Base-by-base conservation (phyloP, 257 asterid species). In the Ilex aquifolium region DNA sequence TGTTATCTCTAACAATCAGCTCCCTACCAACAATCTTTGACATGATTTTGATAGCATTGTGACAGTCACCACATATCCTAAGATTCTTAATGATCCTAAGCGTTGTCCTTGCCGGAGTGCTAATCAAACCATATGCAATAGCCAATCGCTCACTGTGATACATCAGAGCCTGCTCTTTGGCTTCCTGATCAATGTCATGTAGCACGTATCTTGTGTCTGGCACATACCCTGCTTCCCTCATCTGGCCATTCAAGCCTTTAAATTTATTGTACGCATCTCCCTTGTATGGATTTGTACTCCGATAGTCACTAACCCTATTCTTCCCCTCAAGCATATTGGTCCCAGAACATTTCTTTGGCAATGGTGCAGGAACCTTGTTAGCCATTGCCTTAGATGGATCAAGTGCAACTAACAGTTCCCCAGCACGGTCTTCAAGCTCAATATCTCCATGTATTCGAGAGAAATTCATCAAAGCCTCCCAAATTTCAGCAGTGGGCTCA, bases 341-440 rank as follows among this genome's bases (percentile, higher is more conserved):
- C 51, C 51, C 56, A 54, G 62, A 68, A 30, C 50, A 60, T 17
- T 65, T 68, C 61, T 68, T 68, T 57, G 44, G 67, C 27, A 53
- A 60, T 32, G 81, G 81, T 4, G 54, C 49, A 15, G 63, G 71
- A 12, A 49, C 5, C 40, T 61, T 69, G 44, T 66, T 64, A 30
- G 53, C 46, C 59, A n/a, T 36, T 17, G 51, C 56, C 46, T 53
- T 64, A 48, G 73, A 60, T 27, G 72, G 52, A 53, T 72, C 78
- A 10, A 75, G 63, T 63, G 44, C 42, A 55, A 50, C 46, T 44
- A 79, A 61, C 32, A 79, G 44, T 74, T 79, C 80, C 61, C 55
- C 76, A 10, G 64, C 62, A 3, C 16, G 76, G 65, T 79, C 77
- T 68, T 79, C 81, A 63, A 75, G 79, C 57, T 79, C 81, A 16